phyloP scores from a whole-genome alignment of 2,329 filamentous ascomycete genomes.

The Trematosphaeria pertusa region DNA sequence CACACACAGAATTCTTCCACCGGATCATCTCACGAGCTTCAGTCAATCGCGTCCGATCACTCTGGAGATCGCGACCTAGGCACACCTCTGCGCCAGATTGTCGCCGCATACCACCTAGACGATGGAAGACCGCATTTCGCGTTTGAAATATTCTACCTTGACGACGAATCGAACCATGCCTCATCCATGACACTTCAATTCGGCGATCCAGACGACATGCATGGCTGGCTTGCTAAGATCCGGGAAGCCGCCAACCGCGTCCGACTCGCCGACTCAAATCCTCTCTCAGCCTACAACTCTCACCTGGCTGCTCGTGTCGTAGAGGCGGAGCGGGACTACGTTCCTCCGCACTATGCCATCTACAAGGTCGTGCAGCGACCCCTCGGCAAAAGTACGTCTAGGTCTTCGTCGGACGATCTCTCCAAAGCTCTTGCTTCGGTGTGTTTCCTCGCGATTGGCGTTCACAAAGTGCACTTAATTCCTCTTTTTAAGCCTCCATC shows the following conservation, averaged over 20 bases:
- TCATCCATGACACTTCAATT: slow-evolving; percentile 71
- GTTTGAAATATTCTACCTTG: slow-evolving; percentile 71
- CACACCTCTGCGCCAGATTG: slow-evolving; percentile 69
- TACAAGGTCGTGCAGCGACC: slow-evolving; percentile 72
- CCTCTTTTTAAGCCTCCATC: slow-evolving; percentile 66
- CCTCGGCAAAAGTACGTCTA: slow-evolving; percentile 60
- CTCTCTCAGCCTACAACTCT: slow-evolving; percentile 65
- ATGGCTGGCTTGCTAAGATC: slow-evolving; percentile 69
- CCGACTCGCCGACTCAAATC: slow-evolving; percentile 58
- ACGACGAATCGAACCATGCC: slow-evolving; percentile 68
- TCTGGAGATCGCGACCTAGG: slow-evolving; percentile 63
- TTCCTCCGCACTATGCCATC: slow-evolving; percentile 70
- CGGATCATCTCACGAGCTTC: slow-evolving; percentile 67
- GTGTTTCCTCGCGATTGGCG: slow-evolving; percentile 72
- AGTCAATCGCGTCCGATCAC: slow-evolving; percentile 57
- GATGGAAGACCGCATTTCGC: slow-evolving; percentile 71
- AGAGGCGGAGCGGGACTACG: slow-evolving; percentile 72
- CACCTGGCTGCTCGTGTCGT: slow-evolving; percentile 68
- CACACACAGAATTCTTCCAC: slow-evolving; percentile 66
- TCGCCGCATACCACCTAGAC: slow-evolving; percentile 71
- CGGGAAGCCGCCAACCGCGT: slow-evolving; percentile 65
- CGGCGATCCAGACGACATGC: slow-evolving; percentile 68
- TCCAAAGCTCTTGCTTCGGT: slow-evolving; percentile 69
- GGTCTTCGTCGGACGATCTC: slow-evolving; percentile 70
- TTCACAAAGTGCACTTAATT: slow-evolving; percentile 73